phyloP scores from a whole-genome alignment of 257 asterid genomes.

The Avicennia marina region DNA sequence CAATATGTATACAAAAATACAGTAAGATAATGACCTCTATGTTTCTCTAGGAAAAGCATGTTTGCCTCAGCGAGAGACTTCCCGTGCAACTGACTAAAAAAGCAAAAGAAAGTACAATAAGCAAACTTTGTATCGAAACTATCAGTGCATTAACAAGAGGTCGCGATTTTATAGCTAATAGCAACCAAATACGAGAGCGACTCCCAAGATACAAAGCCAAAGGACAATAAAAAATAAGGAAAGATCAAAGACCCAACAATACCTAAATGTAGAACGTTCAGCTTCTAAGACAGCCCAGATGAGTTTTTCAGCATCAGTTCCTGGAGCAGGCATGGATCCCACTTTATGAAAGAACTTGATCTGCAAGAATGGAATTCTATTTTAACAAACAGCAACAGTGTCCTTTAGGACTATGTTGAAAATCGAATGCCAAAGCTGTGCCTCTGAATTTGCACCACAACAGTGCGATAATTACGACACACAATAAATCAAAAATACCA shows the following conservation, averaged over 20 bases:
- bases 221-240: neutral
- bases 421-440: too few relatives aligned
- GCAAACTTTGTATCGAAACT: slow-evolving; percentile 9
- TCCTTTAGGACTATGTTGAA: too few relatives aligned
- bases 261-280: slow-evolving; percentile 76
- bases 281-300: slow-evolving; percentile 79
- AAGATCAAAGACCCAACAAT: slow-evolving; percentile 12
- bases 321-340: slow-evolving; percentile 68
- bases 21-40: slow-evolving; percentile 48
- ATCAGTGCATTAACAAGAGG: neutral
- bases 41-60: slow-evolving; percentile 62
- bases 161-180: neutral
- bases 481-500: slow-evolving; percentile 50
- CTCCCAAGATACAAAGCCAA: neutral
- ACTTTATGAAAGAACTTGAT: slow-evolving; percentile 74
- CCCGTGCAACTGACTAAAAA: slow-evolving; percentile 69
- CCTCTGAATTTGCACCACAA: too few relatives aligned
- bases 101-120: slow-evolving; percentile 14
- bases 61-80: slow-evolving; percentile 81
- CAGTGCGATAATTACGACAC: too few relatives aligned
- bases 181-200: slow-evolving; percentile 2
- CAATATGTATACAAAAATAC: slow-evolving; percentile 4
- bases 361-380: slow-evolving; percentile 34
- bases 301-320: slow-evolving; percentile 66
- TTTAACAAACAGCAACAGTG: slow-evolving; percentile 5